A percentile compares a stretch with the other conserved stretches of the same genome.
Conservation (phyloP, 345 rosid species). For the Gossypium longicalyx region DNA sequence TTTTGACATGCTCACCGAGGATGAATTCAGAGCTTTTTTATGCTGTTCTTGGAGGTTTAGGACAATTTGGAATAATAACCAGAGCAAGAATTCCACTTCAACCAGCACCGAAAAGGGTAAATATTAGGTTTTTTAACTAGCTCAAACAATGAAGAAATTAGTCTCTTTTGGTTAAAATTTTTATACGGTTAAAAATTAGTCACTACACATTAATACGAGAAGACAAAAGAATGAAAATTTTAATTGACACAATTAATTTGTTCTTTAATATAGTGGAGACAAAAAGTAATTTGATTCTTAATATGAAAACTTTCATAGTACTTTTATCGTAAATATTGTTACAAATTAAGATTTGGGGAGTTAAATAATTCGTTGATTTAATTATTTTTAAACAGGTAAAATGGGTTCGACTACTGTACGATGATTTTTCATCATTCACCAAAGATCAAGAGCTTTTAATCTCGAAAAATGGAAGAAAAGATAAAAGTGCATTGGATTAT, state of each 20-base stretch:
- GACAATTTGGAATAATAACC: constrained; percentile 79
- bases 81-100: constrained; percentile 65
- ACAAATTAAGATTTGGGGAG: background rate
- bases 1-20: constrained; percentile 48
- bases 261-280: too few species aligned
- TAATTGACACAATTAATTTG: too few species aligned
- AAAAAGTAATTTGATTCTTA: accelerated
- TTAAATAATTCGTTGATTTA: background rate
- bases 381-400: constrained; percentile 40
- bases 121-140: too few species aligned
- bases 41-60: constrained; percentile 73
- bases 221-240: too few species aligned
- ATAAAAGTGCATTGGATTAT: constrained; percentile 40
- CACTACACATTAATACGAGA: accelerated
- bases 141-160: too few species aligned
- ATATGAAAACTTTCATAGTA: accelerated
- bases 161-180: accelerated
- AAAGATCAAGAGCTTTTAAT: constrained; percentile 62
- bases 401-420: constrained; percentile 67
- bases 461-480: constrained; percentile 41
- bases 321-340: background rate
- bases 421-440: constrained; percentile 51
- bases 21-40: constrained; percentile 54
- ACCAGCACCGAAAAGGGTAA: constrained; percentile 65
- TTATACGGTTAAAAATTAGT: accelerated